Percentiles rank a stretch among this genome's conserved stretches.
These are phyloP conservation scores for Spirogloea muscicola DNA, from an alignment of 139 green algal genomes.

Conservation along the genomic window DNA sequence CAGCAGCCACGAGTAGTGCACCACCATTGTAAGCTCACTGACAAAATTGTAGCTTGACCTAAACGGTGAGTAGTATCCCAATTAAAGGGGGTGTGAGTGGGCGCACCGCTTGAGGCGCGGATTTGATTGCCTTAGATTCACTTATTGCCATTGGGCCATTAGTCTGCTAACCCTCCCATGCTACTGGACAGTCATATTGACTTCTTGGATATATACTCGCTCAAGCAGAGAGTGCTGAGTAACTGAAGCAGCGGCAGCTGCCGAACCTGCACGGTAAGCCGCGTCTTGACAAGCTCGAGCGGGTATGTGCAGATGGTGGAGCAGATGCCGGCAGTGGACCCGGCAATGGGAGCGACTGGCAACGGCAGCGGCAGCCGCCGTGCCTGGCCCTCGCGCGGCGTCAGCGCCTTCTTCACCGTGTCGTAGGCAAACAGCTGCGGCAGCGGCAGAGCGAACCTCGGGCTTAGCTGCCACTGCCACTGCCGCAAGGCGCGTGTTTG, in stretches of 20 bases:
- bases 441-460: no score
- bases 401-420: constrained; percentile 32
- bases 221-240: neutral
- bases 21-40: no score
- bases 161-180: no score
- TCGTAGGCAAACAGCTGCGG: constrained; percentile 37
- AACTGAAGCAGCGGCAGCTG: neutral
- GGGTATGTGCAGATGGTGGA: constrained; percentile 40
- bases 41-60: no score
- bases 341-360: constrained; percentile 29
- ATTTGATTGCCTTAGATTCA: no score
- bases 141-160: no score
- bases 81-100: no score
- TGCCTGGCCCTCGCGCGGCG: neutral
- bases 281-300: constrained; percentile 43
- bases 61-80: no score
- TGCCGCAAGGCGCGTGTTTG: neutral
- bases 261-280: constrained; percentile 31
- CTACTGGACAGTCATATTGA: no score
- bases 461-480: neutral
- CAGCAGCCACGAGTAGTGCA: no score
- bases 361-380: neutral
- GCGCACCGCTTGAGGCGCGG: no score
- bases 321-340: constrained; percentile 17
- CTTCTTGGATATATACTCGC: neutral